Evolutionary conservation across 768 basidiomycete species (phyloP).

Genomic region (Antrodiella citrinella): DNA sequence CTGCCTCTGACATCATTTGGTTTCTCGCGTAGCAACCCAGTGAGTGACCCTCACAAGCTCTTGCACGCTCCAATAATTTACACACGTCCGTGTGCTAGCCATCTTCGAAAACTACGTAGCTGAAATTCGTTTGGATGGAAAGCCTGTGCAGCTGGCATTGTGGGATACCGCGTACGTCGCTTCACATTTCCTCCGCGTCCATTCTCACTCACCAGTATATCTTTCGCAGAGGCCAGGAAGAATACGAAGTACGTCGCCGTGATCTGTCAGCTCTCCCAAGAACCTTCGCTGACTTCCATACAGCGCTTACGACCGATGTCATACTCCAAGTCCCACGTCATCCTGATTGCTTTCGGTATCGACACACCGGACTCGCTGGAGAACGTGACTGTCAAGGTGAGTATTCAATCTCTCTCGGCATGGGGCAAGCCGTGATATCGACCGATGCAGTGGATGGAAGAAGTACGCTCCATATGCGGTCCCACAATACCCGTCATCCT

Average conservation of each 20-base stretch:
- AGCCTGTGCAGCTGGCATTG: constrained; percentile 91
- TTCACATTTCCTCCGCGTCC: neutral
- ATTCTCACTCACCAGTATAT: constrained; percentile 1
- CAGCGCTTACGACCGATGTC: constrained; percentile 93
- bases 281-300: neutral
- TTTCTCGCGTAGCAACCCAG: constrained; percentile 39
- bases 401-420: constrained; percentile 6
- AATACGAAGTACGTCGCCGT: constrained; percentile 70
- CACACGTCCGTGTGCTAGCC: constrained; percentile 35
- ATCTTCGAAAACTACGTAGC: constrained; percentile 99
- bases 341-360: constrained; percentile 93
- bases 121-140: constrained; percentile 95
- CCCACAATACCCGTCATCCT: constrained; percentile 87
- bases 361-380: constrained; percentile 96
- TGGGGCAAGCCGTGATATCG: neutral
- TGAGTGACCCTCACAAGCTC: constrained; percentile 22
- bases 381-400: constrained; percentile 88
- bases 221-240: constrained; percentile 82
- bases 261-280: neutral
- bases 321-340: constrained; percentile 97
- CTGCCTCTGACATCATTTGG: neutral
- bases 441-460: constrained; percentile 97
- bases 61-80: constrained; percentile 3
- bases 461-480: constrained; percentile 95
- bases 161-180: constrained; percentile 97